Evolutionary conservation across 2,329 filamentous ascomycete species (phyloP), one percentile per base, ranked within the genome.

Genomic region (Pseudocercospora vitis): DNA sequence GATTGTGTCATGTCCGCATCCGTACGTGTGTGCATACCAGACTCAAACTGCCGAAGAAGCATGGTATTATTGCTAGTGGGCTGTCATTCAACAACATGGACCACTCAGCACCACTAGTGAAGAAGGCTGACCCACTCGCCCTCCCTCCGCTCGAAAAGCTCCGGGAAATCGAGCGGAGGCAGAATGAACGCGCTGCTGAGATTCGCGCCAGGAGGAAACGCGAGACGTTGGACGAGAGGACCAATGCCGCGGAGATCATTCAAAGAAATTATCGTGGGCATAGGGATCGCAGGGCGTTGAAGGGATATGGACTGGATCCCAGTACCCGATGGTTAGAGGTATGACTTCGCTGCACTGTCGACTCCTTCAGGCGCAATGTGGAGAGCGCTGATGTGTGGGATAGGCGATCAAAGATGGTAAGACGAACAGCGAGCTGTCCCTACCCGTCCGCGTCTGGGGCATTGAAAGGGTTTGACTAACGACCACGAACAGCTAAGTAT

Each of bases 261-360:
- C 70, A 72, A 63, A 83, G 85, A 61, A 87, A 85, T 21, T 95
- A 91, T 68, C 80, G 90, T 28, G 89, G 89, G 4, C 89, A 95
- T 70, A 80, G 87, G 50, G 79, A 82, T 45, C 80, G 89, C 37
- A 76, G 89, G 44, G 85, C 89, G 68, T 76, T 94, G 63, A 71
- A 81, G 33, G 89, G 89, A 0, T 76, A 86, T 60, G 81, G 81
- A 1, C 69, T 95, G 28, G 81, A 88, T 68, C 80, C 88, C n/a
- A 81, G 78, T 24, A 84, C 84, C 24, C 76, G 88, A 63, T 91
- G 87, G 87, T 74, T 82, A 8, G 83, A 88, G 64, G 86, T 88
- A 58, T 73, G 69, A 52, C n/a, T n/a, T n/a, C n/a, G n/a, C n/a
- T n/a, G n/a, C n/a, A n/a, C n/a, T 28, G 28, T 64, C 19, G 29